A percentile compares a stretch with the other conserved stretches of the same genome.
These are phyloP conservation scores for Diversispora epigaea DNA, from an alignment of 192 early-diverging fungal species.

Conservation along the genomic window DNA sequence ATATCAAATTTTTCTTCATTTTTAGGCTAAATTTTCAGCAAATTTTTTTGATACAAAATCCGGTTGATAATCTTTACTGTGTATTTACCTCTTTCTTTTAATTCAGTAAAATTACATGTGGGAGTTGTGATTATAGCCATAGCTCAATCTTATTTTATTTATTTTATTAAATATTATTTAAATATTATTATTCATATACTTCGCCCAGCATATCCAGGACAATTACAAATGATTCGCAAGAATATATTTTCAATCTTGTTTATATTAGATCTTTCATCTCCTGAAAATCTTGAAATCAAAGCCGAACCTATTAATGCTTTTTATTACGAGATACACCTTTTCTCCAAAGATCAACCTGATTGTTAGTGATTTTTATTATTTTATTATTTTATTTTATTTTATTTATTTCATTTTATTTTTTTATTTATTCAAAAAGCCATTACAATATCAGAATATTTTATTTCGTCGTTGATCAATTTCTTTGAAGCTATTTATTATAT, in stretches of 20 bases:
- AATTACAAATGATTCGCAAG: slow-evolving; percentile 70
- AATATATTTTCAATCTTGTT: slow-evolving; percentile 80
- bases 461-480: slow-evolving; percentile 38
- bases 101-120: too few relatives aligned
- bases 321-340: slow-evolving; percentile 66
- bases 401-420: background rate
- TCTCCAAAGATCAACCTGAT: slow-evolving; percentile 44
- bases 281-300: slow-evolving; percentile 53
- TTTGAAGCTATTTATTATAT: too few relatives aligned
- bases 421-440: slow-evolving; percentile 37
- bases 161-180: background rate
- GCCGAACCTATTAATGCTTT: slow-evolving; percentile 61
- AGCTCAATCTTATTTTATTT: too few relatives aligned
- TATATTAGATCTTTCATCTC: slow-evolving; percentile 67
- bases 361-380: slow-evolving; percentile 37
- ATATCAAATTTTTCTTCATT: too few relatives aligned
- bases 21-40: too few relatives aligned
- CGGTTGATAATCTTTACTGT: too few relatives aligned
- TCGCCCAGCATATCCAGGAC: slow-evolving; percentile 63
- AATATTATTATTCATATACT: slow-evolving; percentile 45
- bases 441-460: slow-evolving; percentile 41
- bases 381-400: too few relatives aligned
- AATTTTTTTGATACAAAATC: too few relatives aligned
- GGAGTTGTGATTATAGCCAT: too few relatives aligned
- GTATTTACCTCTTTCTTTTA: too few relatives aligned